phyloP scores from a whole-genome alignment of 163 green algal species.

The Smithsoniella earleae region DNA sequence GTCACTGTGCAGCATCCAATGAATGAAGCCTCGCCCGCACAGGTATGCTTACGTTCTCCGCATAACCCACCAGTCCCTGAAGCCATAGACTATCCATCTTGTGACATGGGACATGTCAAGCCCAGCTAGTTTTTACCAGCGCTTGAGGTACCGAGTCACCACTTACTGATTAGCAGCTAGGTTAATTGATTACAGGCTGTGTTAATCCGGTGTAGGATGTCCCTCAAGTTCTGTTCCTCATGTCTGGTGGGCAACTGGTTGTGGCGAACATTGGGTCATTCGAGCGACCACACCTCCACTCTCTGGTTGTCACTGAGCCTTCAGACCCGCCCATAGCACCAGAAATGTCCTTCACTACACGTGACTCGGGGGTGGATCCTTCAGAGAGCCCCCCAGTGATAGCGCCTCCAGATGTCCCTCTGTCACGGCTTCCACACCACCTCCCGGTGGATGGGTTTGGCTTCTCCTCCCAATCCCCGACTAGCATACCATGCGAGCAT shows the following conservation, averaged over 20 bases:
- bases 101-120: neutral
- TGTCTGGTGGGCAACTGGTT: slow-evolving; percentile 23
- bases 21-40: neutral
- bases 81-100: neutral
- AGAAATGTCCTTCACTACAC: too few species aligned
- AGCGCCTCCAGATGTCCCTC: too few species aligned
- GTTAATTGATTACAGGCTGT: too few species aligned
- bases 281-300: neutral
- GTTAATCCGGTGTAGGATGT: slow-evolving; percentile 30
- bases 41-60: neutral
- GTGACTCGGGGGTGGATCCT: too few species aligned
- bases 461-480: too few species aligned
- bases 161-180: neutral
- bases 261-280: neutral
- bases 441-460: too few species aligned
- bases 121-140: neutral
- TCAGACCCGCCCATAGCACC: too few species aligned
- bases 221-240: slow-evolving; percentile 27
- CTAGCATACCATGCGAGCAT: too few species aligned
- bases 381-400: too few species aligned
- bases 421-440: too few species aligned
- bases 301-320: neutral
- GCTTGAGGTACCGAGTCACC: neutral
- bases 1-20: neutral
- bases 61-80: too few species aligned